Base-by-base conservation (phyloP, 2,329 filamentous ascomycete species). In the Neocatenulostroma microsporum region DNA sequence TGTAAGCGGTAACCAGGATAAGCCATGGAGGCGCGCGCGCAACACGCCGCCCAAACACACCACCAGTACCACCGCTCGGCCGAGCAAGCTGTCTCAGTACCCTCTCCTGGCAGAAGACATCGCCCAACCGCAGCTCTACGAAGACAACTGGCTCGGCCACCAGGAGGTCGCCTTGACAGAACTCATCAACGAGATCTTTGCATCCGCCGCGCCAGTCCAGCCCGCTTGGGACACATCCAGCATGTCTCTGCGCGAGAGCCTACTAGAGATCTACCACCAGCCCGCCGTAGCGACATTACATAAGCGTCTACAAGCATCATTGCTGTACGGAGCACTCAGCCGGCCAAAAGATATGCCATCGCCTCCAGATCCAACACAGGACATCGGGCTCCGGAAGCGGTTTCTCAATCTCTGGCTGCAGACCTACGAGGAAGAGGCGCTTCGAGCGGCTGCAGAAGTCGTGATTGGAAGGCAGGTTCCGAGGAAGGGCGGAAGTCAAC, bases 111-210 rank as follows among this genome's bases (percentile, higher is more conserved):
- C 56, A 1, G 73, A 78, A 41, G 66, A 76, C 45, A 62, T 80
- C 18, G 58, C 62, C 2, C 68, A 70, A 31, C 66, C 74, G n/a
- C 65, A 70, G 36, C 62, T 80, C 45, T 79, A 79, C 51, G 75
- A 80, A 48, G 74, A 79, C 30, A 65, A 70, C 38, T 80, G 76
- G 76, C 68, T 80, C 24, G 65, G 62, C 10, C 70, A 79, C 42
- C 76, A 80, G 49, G 76, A 80, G 50, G 61, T 72, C 15, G 70
- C 73, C 24, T 69, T 80, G 29, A 74, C 74, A 0, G 75, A 79
- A 49, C 60, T 80, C 5, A 54, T 75, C 30, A 81, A 80, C 52
- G 62, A 62, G 11, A 57, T 78, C 31, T 74, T 78, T 46, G 56
- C 67, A 23, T 53, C 62, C 4, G 55, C 60, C 0, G 55, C 60